Percentiles rank a stretch among this genome's conserved stretches.
These are phyloP conservation scores for Cyclocybe cylindracea DNA, from an alignment of 768 basidiomycete species.

Conservation along the genomic window DNA sequence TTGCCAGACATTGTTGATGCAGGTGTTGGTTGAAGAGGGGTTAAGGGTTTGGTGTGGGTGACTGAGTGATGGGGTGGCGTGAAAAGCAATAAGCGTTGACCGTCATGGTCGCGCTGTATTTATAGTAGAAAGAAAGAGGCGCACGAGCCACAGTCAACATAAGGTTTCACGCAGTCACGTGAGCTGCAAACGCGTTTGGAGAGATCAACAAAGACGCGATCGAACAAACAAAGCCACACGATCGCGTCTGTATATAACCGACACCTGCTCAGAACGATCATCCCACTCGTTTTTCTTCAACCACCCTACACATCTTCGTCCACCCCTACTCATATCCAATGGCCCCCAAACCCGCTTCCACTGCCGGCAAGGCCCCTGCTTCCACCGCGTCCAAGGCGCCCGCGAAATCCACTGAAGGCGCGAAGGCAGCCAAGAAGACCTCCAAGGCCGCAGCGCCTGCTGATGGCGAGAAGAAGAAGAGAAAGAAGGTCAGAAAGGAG, in stretches of 20 bases:
- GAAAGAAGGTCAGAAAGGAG: constrained; percentile 85
- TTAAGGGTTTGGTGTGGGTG: constrained; percentile 14
- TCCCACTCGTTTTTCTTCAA: constrained; percentile 26
- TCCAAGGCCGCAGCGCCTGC: constrained; percentile 62
- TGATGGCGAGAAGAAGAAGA: constrained; percentile 84
- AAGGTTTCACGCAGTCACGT: constrained; percentile 19
- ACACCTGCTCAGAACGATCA: constrained; percentile 37
- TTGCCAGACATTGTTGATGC: constrained; percentile 44
- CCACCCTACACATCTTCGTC: constrained; percentile 29
- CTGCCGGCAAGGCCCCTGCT: constrained; percentile 81
- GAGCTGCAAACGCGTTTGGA: constrained; percentile 37
- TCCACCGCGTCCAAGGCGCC: constrained; percentile 75
- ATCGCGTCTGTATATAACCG: constrained; percentile 43
- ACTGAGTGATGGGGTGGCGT: constrained; percentile 19
- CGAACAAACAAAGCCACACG: constrained; percentile 44
- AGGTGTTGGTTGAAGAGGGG: constrained; percentile 13
- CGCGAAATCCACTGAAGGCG: constrained; percentile 59
- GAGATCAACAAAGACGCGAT: constrained; percentile 47
- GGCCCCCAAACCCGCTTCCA: constrained; percentile 83
- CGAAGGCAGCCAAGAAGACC: constrained; percentile 83
- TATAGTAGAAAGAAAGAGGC: constrained; percentile 33
- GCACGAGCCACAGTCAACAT: constrained; percentile 28
- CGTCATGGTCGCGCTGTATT: constrained; percentile 29
- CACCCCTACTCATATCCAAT: constrained; percentile 38
- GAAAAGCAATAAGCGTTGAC: constrained; percentile 19